Conservation (phyloP, 352 stramenopile species). For the Pythium volutum region DNA sequence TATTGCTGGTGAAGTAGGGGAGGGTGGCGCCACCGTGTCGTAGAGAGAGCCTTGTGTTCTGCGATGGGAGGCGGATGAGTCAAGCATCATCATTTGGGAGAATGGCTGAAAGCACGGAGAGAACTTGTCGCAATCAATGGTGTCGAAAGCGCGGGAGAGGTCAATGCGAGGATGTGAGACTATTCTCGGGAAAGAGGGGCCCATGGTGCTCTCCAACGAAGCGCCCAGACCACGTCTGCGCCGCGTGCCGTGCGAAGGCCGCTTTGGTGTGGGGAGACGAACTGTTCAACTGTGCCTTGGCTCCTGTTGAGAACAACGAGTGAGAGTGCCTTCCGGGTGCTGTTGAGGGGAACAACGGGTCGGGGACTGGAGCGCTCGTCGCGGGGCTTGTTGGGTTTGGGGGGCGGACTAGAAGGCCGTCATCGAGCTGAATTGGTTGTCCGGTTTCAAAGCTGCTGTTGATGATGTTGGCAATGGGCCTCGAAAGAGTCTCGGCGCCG, state of each 20-base stretch:
- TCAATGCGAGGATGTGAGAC: conserved; percentile 19
- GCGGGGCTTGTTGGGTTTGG: conserved; percentile 13
- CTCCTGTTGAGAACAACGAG: conserved; percentile 9
- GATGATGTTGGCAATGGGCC: too few relatives aligned
- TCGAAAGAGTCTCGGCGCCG: too few relatives aligned
- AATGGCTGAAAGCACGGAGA: conserved; percentile 2
- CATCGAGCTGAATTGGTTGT: conserved; percentile 7
- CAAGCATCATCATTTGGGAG: conserved; percentile 14
- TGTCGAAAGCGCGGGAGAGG: conserved; percentile 16
- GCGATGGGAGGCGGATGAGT: conserved; percentile 9
- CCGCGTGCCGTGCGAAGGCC: conserved; percentile 1
- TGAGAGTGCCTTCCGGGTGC: conserved; percentile 9
- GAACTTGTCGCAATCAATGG: conserved; percentile 11
- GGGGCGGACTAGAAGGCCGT: conserved; percentile 5
- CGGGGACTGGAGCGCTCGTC: conserved; percentile 5
- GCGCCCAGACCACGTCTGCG: conserved; percentile 16
- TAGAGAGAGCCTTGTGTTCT: conserved; percentile 1
- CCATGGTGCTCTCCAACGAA: conserved; percentile 13
- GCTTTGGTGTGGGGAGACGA: conserved; percentile 4
- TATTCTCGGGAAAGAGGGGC: conserved; percentile 1
- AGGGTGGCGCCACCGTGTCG: background rate
- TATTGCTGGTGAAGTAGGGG: conserved; percentile 7
- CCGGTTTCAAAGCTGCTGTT: too few relatives aligned
- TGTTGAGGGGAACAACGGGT: conserved; percentile 6
- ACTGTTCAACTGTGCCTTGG: conserved; percentile 9